A percentile compares a stretch with the other conserved stretches of the same genome.
Evolutionary conservation across 495 filamentous ascomycete genomes (phyloP).

Genomic region (Aspergillus diversus): DNA sequence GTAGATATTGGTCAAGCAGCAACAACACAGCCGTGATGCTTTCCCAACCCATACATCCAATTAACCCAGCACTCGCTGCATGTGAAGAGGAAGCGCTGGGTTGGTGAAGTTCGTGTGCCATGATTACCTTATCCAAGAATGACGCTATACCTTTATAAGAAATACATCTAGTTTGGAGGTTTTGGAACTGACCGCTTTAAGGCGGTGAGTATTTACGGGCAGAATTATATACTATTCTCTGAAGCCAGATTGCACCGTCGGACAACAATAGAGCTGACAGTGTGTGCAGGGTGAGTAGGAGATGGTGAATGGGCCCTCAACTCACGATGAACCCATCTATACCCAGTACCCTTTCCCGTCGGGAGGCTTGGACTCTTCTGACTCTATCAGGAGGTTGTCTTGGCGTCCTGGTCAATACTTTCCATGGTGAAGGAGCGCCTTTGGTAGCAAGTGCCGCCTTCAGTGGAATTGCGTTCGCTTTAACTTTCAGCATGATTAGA

Average conservation of each 20-base stretch:
- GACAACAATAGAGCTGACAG: constrained; percentile 3
- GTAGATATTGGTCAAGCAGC: neutral
- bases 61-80: constrained; percentile 11
- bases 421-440: constrained; percentile 84
- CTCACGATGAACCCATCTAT: constrained; percentile 41
- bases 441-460: constrained; percentile 86
- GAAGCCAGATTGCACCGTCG: constrained; percentile 42
- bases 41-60: constrained; percentile 3
- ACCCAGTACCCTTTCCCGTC: constrained; percentile 56
- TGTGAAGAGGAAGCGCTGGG: constrained; percentile 14
- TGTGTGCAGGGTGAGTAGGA: constrained; percentile 1
- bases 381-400: constrained; percentile 69
- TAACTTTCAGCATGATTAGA: constrained; percentile 79
- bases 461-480: constrained; percentile 79
- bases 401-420: constrained; percentile 78
- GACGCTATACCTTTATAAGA: constrained; percentile 22
- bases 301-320: constrained; percentile 12
- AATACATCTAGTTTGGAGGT: neutral
- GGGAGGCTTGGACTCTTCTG: constrained; percentile 73
- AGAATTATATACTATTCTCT: constrained; percentile 36
- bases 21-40: neutral
- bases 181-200: constrained; percentile 21
- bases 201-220: constrained; percentile 35
- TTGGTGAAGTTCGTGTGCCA: neutral
- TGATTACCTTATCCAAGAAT: constrained; percentile 23